These are phyloP conservation scores for Ambrosia hybrid DNA, from an alignment of 140 eudicot species.

Conservation along the genomic window DNA sequence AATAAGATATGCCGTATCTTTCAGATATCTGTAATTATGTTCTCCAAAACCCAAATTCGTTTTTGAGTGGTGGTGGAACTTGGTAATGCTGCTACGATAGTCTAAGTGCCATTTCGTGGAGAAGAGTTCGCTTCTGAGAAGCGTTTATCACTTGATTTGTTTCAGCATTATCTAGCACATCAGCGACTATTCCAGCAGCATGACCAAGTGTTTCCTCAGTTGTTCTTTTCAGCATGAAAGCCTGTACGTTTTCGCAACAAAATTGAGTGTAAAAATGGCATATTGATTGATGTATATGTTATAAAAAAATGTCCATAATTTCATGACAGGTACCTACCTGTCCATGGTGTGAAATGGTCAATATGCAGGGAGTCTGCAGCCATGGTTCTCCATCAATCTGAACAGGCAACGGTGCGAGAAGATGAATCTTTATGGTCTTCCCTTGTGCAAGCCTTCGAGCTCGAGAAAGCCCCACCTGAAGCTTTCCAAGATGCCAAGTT, in stretches of 20 bases:
- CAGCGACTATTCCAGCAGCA: constrained; percentile 79
- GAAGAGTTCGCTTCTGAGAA: constrained; percentile 68
- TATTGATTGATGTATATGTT: neutral
- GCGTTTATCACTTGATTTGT: constrained; percentile 72
- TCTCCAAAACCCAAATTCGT: too few relatives aligned
- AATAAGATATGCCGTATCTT: too few relatives aligned
- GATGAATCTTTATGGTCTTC: constrained; percentile 53
- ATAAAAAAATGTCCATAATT: neutral
- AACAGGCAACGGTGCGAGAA: constrained; percentile 77
- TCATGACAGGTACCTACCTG: constrained; percentile 65
- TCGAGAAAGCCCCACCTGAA: constrained; percentile 88
- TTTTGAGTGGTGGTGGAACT: too few relatives aligned
- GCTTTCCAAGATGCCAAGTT: constrained; percentile 96
- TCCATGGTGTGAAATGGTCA: constrained; percentile 81
- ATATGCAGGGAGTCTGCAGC: constrained; percentile 74
- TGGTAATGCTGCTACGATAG: neutral
- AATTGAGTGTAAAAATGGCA: neutral
- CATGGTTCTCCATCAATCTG: constrained; percentile 95
- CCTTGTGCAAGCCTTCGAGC: constrained; percentile 96
- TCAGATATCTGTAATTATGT: too few relatives aligned
- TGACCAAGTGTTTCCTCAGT: constrained; percentile 71
- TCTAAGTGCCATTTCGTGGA: constrained; percentile 79
- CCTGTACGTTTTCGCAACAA: constrained; percentile 34
- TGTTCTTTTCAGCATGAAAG: constrained; percentile 77
- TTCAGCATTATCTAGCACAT: constrained; percentile 81